Evolutionary conservation across 116 monocot species (phyloP).

Genomic region (Cymodocea nodosa): DNA sequence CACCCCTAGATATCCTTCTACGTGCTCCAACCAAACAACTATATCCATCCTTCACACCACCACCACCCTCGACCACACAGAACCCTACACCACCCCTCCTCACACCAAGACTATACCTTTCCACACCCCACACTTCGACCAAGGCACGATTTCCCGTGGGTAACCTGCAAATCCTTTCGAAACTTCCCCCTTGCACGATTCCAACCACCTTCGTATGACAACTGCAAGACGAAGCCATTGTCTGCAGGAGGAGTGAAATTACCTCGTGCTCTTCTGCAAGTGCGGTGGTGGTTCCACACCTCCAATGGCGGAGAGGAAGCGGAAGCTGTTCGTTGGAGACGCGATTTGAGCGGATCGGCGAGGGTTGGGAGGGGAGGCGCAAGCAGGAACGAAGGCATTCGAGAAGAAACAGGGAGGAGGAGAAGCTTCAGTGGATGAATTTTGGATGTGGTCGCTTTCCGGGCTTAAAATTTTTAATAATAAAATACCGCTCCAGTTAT

Average conservation of each 20-base stretch:
- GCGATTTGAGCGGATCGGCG: background rate
- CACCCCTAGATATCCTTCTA: background rate
- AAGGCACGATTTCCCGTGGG: background rate
- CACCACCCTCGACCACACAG: background rate
- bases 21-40: background rate
- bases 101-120: background rate
- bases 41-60: background rate
- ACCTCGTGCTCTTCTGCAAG: background rate
- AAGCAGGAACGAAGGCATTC: background rate
- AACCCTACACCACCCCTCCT: constrained; percentile 1
- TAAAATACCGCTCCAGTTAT: too few relatives aligned
- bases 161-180: background rate
- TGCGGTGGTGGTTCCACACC: background rate
- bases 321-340: too few relatives aligned
- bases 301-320: background rate
- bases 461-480: too few relatives aligned
- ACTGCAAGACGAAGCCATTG: background rate
- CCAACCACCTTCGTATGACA: background rate
- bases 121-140: background rate
- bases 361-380: background rate
- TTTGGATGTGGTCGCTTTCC: too few relatives aligned
- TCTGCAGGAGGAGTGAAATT: background rate
- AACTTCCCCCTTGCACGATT: background rate
- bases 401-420: background rate
- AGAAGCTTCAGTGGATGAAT: background rate